Evolutionary conservation across 2,329 filamentous ascomycete genomes (phyloP).

Genomic region (Coniochaeta hoffmannii): DNA sequence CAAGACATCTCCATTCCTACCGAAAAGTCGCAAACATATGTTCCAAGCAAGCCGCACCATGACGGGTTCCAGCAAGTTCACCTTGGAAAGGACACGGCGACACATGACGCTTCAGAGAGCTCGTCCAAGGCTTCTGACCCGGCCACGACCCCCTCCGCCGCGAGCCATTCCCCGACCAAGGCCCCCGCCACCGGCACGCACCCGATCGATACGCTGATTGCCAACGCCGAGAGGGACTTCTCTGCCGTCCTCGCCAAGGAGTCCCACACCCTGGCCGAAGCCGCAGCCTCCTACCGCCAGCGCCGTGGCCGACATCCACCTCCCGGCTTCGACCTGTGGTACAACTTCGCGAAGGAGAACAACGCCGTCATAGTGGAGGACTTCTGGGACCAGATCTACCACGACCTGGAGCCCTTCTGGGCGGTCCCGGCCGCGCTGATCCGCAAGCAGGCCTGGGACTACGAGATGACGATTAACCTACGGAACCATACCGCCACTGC

Average conservation of each 20-base stretch:
- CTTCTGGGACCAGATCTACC: constrained; percentile 58
- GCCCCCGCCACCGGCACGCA: constrained; percentile 25
- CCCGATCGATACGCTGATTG: constrained; percentile 44
- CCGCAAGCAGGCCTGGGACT: constrained; percentile 44
- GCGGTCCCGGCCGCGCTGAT: constrained; percentile 32
- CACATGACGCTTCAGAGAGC: neutral
- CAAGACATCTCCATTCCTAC: neutral
- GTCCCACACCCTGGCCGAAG: constrained; percentile 40
- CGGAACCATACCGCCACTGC: constrained; percentile 44
- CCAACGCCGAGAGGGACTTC: constrained; percentile 35
- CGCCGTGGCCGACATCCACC: constrained; percentile 54
- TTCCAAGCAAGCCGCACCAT: neutral
- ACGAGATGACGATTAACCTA: constrained; percentile 55
- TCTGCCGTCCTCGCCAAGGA: constrained; percentile 32
- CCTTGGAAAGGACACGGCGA: neutral
- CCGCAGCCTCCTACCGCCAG: constrained; percentile 47
- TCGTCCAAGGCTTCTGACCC: neutral
- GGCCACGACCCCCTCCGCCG: neutral
- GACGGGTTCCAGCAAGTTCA: neutral
- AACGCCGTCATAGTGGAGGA: constrained; percentile 53
- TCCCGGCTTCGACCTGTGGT: constrained; percentile 56
- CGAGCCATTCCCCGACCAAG: neutral
- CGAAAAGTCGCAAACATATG: neutral
- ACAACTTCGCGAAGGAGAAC: constrained; percentile 41
- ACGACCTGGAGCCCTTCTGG: constrained; percentile 56